These are phyloP conservation scores for Malus fusca DNA, from an alignment of 306 rosid genomes.

Conservation along the genomic window DNA sequence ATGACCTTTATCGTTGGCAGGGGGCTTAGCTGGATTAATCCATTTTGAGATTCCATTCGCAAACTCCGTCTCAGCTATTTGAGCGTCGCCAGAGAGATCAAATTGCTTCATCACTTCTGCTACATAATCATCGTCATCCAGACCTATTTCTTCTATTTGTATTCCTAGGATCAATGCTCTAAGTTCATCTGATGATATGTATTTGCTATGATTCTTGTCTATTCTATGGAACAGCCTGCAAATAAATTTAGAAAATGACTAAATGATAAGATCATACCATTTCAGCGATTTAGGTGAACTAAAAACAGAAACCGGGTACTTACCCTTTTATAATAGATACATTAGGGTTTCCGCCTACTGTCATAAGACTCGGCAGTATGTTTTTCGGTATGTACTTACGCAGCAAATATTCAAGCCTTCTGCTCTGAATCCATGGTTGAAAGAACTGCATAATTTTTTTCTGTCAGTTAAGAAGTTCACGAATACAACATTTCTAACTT, in stretches of 20 bases:
- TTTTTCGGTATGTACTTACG: not conserved
- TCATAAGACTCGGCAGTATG: constrained; percentile 14
- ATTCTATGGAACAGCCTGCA: constrained; percentile 30
- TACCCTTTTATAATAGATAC: constrained; percentile 15
- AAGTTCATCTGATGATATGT: constrained; percentile 18
- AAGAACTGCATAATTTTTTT: constrained; percentile 19
- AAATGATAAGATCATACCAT: not conserved
- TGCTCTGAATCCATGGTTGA: constrained; percentile 39
- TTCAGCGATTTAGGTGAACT: not conserved
- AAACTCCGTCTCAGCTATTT: constrained; percentile 23
- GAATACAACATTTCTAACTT: not conserved
- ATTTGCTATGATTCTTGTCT: constrained; percentile 11
- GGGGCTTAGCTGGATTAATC: constrained; percentile 3
- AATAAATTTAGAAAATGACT: not conserved
- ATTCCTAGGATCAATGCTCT: constrained; percentile 27
- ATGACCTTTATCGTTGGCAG: not conserved
- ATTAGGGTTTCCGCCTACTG: constrained; percentile 17
- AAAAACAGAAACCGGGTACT: not conserved
- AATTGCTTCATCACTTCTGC: constrained; percentile 24
- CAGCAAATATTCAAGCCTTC: constrained; percentile 30
- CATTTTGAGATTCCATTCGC: constrained; percentile 27
- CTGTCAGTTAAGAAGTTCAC: not conserved
- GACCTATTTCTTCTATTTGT: constrained; percentile 12
- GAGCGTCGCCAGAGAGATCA: constrained; percentile 12
- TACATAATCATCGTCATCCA: constrained; percentile 10